phyloP scores from a whole-genome alignment of 306 rosid genomes.

The Inga laurina region DNA sequence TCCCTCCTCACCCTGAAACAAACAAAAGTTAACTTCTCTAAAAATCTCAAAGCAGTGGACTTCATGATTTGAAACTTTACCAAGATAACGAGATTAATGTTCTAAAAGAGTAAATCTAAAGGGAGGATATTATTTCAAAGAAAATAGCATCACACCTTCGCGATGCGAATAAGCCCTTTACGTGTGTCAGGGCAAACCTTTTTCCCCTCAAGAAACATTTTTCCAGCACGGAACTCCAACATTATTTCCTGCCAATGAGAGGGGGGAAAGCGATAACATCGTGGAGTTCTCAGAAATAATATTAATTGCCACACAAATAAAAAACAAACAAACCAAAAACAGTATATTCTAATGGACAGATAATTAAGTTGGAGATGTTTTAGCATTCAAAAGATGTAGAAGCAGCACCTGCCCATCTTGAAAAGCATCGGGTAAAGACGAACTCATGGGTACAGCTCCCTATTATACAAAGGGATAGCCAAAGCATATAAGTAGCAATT shows the following conservation, averaged over 20 bases:
- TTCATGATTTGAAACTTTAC: neutral
- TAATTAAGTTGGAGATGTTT: neutral
- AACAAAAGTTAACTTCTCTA: conserved; percentile 16
- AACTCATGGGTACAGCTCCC: conserved; percentile 45
- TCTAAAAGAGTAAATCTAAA: neutral
- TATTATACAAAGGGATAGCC: neutral
- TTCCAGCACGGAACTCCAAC: conserved; percentile 95
- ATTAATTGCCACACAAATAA: neutral
- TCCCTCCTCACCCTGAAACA: conserved; percentile 87
- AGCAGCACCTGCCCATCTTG: conserved; percentile 54
- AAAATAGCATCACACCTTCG: conserved; percentile 54
- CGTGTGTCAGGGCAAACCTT: conserved; percentile 78
- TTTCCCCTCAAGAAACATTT: conserved; percentile 75
- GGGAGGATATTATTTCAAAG: neutral
- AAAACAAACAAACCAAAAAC: neutral
- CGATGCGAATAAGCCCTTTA: conserved; percentile 89
- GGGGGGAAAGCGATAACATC: neutral
- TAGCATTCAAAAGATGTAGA: neutral
- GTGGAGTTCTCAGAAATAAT: neutral
- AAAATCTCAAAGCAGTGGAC: neutral
- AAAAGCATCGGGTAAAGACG: conserved; percentile 48
- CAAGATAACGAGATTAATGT: neutral
- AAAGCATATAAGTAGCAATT: neutral
- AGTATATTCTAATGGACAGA: neutral
- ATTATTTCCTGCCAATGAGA: conserved; percentile 62